Conservation (phyloP, 768 basidiomycete genomes). For the Suillus sp. region DNA sequence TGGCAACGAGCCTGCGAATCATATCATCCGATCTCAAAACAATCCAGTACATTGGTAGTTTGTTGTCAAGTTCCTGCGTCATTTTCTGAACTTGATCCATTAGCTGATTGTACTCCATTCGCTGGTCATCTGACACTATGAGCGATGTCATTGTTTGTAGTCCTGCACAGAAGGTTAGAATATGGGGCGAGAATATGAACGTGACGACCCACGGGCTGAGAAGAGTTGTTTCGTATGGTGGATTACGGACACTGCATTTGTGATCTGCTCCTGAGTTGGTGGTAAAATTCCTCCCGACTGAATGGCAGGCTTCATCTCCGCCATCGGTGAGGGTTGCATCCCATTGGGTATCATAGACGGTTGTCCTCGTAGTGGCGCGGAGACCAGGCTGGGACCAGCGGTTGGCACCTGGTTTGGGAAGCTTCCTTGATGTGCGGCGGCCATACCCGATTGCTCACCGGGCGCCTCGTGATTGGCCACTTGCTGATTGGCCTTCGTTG, state of each 20-base stretch:
- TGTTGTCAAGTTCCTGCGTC: constrained; percentile 50
- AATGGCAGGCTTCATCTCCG: constrained; percentile 2
- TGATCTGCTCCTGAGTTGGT: constrained; percentile 37
- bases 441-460: constrained; percentile 20
- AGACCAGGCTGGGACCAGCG: constrained; percentile 1
- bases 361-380: background rate
- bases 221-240: constrained; percentile 37
- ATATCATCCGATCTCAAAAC: constrained; percentile 49
- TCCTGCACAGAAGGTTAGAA: constrained; percentile 31
- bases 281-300: background rate
- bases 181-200: constrained; percentile 14
- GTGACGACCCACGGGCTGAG: constrained; percentile 32
- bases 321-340: constrained; percentile 1
- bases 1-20: constrained; percentile 52
- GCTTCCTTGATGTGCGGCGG: constrained; percentile 12
- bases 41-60: constrained; percentile 48
- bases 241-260: constrained; percentile 32
- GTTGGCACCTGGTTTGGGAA: constrained; percentile 6
- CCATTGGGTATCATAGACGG: background rate
- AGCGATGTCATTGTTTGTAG: constrained; percentile 36
- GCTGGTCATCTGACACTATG: constrained; percentile 54
- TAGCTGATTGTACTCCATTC: constrained; percentile 50
- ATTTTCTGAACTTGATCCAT: constrained; percentile 52
- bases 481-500: constrained; percentile 3
- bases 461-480: background rate